Conservation (phyloP, 2,329 filamentous ascomycete species). For the Sporothrix euskadiensis region DNA sequence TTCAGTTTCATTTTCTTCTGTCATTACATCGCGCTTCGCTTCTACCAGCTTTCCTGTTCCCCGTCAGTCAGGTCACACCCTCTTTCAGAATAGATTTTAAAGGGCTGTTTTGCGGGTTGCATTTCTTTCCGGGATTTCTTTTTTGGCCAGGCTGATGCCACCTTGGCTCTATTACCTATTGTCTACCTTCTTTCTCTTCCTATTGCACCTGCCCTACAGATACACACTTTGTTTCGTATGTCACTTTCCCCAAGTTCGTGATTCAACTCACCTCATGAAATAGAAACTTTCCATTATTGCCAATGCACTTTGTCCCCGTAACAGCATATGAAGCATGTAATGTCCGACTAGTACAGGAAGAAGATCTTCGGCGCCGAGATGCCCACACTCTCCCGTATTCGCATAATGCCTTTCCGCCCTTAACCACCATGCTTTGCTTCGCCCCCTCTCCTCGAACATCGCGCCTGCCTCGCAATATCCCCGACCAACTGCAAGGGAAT, state of each 20-base stretch:
- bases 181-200: background rate
- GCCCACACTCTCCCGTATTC: background rate
- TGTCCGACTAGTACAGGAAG: background rate
- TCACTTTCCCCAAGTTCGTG: constrained; percentile 11
- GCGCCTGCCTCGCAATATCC: background rate
- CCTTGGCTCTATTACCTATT: background rate
- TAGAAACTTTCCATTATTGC: background rate
- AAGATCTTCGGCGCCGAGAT: background rate
- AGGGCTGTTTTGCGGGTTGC: background rate
- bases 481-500: no score
- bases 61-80: background rate
- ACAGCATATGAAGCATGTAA: background rate
- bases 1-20: background rate
- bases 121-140: background rate
- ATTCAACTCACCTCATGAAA: constrained; percentile 28
- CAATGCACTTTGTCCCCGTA: background rate
- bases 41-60: background rate
- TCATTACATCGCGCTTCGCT: background rate
- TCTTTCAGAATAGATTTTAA: constrained; percentile 12
- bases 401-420: background rate
- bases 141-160: background rate
- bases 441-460: background rate
- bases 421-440: background rate
- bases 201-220: background rate
- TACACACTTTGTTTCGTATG: background rate